Conservation (phyloP, 208 protist species). For the Porcisia deanei region DNA sequence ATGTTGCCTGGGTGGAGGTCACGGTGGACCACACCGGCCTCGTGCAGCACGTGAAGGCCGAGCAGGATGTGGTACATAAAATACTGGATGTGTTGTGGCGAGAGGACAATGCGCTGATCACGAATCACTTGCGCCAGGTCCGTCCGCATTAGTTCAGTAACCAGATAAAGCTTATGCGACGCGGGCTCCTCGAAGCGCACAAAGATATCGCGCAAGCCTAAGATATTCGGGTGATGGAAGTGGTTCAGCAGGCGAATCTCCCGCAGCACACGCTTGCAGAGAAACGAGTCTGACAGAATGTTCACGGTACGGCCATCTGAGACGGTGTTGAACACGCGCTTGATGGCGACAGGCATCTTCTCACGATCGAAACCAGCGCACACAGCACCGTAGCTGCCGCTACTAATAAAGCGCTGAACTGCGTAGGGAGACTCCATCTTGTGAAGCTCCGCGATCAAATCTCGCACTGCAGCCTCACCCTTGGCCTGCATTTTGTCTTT, state of each 20-base stretch:
- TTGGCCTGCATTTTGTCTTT: conserved; percentile 41
- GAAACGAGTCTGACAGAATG: conserved; percentile 86
- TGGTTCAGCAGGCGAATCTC: conserved; percentile 95
- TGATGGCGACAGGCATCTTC: conserved; percentile 73
- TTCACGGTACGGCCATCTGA: conserved; percentile 81
- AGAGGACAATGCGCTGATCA: conserved; percentile 94
- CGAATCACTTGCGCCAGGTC: conserved; percentile 94
- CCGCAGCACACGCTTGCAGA: conserved; percentile 91
- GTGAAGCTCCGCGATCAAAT: conserved; percentile 76
- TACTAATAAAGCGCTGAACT: conserved; percentile 84
- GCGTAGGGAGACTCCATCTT: conserved; percentile 77
- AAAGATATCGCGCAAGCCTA: conserved; percentile 94
- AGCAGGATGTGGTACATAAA: conserved; percentile 97
- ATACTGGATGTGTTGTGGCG: conserved; percentile 95
- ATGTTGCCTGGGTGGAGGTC: conserved; percentile 92
- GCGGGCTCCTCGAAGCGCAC: conserved; percentile 82
- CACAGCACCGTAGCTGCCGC: conserved; percentile 89
- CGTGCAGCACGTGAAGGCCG: conserved; percentile 93
- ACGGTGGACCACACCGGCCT: conserved; percentile 90
- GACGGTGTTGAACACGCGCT: conserved; percentile 88
- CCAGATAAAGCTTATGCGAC: conserved; percentile 95
- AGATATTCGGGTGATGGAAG: conserved; percentile 96
- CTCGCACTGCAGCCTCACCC: conserved; percentile 70
- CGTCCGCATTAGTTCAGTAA: conserved; percentile 96
- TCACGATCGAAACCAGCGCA: conserved; percentile 79